Conservation (phyloP, 805 yeast species). For the Wickerhamiella hasegawae region DNA sequence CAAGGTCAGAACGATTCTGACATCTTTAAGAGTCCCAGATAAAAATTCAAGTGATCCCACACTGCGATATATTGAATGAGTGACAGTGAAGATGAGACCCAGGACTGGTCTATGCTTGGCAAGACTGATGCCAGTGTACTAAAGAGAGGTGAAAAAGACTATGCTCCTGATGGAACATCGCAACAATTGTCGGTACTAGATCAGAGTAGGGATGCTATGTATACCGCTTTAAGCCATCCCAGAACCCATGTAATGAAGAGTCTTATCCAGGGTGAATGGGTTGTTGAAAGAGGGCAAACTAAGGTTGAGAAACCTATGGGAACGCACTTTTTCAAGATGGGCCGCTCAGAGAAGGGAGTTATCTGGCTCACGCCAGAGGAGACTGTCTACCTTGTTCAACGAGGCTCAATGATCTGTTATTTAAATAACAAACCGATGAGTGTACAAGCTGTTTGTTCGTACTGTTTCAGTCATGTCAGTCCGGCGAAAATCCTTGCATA, state of each 20-base stretch:
- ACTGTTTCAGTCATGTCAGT: slow-evolving; percentile 21
- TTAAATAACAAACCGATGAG: slow-evolving; percentile 30
- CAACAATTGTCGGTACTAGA: slow-evolving; percentile 33
- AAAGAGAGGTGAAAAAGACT: slow-evolving; percentile 72
- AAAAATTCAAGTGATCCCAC: background rate
- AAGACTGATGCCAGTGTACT: slow-evolving; percentile 9
- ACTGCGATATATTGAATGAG: slow-evolving; percentile 1
- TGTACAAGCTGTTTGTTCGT: slow-evolving; percentile 47
- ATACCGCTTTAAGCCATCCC: slow-evolving; percentile 34
- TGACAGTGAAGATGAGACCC: slow-evolving; percentile 24
- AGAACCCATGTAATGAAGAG: slow-evolving; percentile 28
- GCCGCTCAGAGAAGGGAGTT: slow-evolving; percentile 36
- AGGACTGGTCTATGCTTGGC: slow-evolving; percentile 25
- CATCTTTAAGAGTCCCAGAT: too few species aligned
- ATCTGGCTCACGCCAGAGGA: slow-evolving; percentile 50
- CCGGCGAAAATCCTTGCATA: slow-evolving; percentile 34
- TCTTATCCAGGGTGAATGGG: slow-evolving; percentile 36
- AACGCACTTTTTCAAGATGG: slow-evolving; percentile 56
- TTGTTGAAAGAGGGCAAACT: slow-evolving; percentile 21
- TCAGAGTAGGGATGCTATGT: slow-evolving; percentile 56
- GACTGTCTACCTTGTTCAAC: slow-evolving; percentile 57
- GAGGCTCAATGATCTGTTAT: slow-evolving; percentile 48
- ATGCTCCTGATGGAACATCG: slow-evolving; percentile 62
- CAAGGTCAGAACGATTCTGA: too few species aligned
- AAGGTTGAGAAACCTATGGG: slow-evolving; percentile 44